Percentiles rank a stretch among this genome's conserved stretches.
Evolutionary conservation across 257 asterid species (phyloP).

Genomic region (Solanum pennellii): DNA sequence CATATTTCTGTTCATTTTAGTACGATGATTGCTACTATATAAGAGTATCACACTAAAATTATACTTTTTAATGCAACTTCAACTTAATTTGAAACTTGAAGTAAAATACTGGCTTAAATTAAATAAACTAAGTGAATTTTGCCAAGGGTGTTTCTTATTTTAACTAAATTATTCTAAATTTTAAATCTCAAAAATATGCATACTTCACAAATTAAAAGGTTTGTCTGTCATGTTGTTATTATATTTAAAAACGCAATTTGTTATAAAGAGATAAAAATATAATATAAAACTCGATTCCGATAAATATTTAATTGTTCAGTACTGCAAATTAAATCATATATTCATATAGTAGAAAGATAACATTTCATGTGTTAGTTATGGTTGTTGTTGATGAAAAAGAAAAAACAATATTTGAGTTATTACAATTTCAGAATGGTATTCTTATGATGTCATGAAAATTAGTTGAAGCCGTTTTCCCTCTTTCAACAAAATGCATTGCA

Average conservation of each 20-base stretch:
- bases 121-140: neutral
- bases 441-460: neutral
- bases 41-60: neutral
- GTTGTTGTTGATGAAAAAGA: neutral
- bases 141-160: neutral
- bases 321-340: neutral
- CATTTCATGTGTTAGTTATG: neutral
- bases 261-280: neutral
- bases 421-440: neutral
- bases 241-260: neutral
- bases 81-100: neutral
- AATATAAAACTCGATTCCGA: neutral
- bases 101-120: neutral
- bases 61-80: neutral
- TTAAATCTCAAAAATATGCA: too few species aligned
- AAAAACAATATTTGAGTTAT: neutral
- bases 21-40: too few species aligned
- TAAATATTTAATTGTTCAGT: neutral
- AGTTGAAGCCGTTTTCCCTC: neutral
- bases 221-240: neutral
- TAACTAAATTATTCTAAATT: too few species aligned
- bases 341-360: neutral
- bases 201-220: neutral
- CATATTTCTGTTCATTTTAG: too few species aligned
- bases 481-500: neutral